Evolutionary conservation across 257 asterid genomes (phyloP).

Genomic region (Agastache rugosa): DNA sequence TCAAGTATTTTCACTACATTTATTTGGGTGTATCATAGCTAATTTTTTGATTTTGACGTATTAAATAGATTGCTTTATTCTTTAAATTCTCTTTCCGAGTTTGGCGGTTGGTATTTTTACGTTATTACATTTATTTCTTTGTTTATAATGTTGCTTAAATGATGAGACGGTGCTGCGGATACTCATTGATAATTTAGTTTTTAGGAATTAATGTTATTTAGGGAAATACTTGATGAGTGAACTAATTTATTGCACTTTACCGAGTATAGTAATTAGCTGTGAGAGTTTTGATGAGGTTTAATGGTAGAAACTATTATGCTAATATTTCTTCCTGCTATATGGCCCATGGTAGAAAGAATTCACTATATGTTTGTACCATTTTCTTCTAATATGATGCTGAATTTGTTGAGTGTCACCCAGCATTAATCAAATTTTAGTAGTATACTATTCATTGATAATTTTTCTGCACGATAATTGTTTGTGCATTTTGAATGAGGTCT

Average conservation of each 20-base stretch:
- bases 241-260: background rate
- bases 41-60: background rate
- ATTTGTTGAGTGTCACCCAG: background rate
- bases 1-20: slow-evolving; percentile 47
- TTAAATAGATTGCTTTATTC: background rate
- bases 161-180: background rate
- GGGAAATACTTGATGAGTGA: background rate
- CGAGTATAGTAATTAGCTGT: background rate
- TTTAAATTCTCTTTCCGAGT: background rate
- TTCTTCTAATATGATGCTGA: background rate
- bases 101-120: background rate
- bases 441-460: background rate
- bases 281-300: background rate
- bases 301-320: background rate
- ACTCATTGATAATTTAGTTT: background rate
- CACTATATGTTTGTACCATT: background rate
- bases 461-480: background rate
- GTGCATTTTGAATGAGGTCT: slow-evolving; percentile 14
- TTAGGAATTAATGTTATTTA: background rate
- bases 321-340: background rate
- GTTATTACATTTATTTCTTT: background rate
- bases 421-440: background rate
- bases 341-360: background rate
- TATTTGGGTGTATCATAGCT: background rate
- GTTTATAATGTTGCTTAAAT: background rate